These are phyloP conservation scores for Russula compacta DNA, from an alignment of 768 basidiomycete species.

Conservation along the genomic window DNA sequence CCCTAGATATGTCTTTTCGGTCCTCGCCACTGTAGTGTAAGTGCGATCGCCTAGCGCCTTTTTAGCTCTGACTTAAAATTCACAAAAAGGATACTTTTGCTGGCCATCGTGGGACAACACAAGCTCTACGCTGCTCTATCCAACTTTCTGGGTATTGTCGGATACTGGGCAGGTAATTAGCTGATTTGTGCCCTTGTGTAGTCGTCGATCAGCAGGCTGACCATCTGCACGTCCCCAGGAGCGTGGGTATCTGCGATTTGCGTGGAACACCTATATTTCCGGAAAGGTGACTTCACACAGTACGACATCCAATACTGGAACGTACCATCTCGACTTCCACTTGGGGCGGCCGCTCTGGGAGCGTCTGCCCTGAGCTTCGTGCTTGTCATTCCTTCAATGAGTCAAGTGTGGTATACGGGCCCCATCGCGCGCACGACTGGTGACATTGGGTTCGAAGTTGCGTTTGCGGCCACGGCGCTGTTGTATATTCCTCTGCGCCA, in stretches of 20 bases:
- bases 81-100: constrained; percentile 44
- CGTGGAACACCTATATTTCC: constrained; percentile 60
- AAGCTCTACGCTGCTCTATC: constrained; percentile 56
- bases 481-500: constrained; percentile 47
- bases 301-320: constrained; percentile 53
- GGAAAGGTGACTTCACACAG: constrained; percentile 35
- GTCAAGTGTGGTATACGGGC: constrained; percentile 62
- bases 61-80: not conserved
- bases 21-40: constrained; percentile 59
- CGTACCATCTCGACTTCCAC: constrained; percentile 42
- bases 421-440: constrained; percentile 57
- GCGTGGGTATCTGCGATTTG: constrained; percentile 52
- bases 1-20: constrained; percentile 61
- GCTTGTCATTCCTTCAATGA: constrained; percentile 57
- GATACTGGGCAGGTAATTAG: constrained; percentile 30
- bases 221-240: constrained; percentile 36
- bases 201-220: constrained; percentile 29
- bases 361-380: constrained; percentile 44
- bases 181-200: not conserved
- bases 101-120: constrained; percentile 61
- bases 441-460: constrained; percentile 64
- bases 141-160: constrained; percentile 58
- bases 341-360: constrained; percentile 50
- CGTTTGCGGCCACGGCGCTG: constrained; percentile 38
- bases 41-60: constrained; percentile 22